Base-by-base conservation (phyloP, 1,139 yeast genomes). In the Casaregolazyma lundiana region DNA sequence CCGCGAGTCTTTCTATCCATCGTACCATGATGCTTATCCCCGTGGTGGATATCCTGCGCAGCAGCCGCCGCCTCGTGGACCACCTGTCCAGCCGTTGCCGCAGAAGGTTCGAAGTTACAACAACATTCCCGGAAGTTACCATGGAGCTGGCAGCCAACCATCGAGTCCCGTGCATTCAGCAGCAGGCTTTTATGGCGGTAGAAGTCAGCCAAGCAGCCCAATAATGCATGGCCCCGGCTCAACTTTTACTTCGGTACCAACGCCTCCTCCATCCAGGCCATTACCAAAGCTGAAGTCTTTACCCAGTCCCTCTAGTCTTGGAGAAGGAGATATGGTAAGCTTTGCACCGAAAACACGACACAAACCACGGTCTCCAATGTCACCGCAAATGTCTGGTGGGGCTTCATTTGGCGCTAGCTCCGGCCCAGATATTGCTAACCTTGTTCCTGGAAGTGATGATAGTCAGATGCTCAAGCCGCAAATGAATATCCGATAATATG, bases 241-340 rank as follows among this genome's bases (percentile, higher is more conserved):
- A 13, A 24, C n/a, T n/a, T n/a, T n/a, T n/a, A n/a, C n/a, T n/a
- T n/a, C 40, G 15, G 13, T 24, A 6, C 24, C 43, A 9, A 41
- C 19, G 13, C 41, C 44, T 8, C 41, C 37, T 13, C 19, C 41
- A 4, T 16, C 36, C 2, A 30, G 18, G 39, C 60, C 59, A 4
- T 49, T 60, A 32, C 55, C 59, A 8, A 54, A 57, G 38, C 54
- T 62, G 39, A 39, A 58, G 15, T 46, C 50, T 17, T 50, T 65
- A 35, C 66, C 68, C 4, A 59, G 60, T 2, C 68, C 69, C 8
- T 66, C 64, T 46, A 53, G 55, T 32, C 51, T 65, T n/a, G 58
- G 56, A n/a, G 65, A 59, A 30, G 50, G 47, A 13, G 63, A 53
- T 35, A 59, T 64, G 13, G 53, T 63, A 18, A 47, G 56, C 30